Evolutionary conservation across 2,329 filamentous ascomycete species (phyloP).

Genomic region (Alternaria panax): DNA sequence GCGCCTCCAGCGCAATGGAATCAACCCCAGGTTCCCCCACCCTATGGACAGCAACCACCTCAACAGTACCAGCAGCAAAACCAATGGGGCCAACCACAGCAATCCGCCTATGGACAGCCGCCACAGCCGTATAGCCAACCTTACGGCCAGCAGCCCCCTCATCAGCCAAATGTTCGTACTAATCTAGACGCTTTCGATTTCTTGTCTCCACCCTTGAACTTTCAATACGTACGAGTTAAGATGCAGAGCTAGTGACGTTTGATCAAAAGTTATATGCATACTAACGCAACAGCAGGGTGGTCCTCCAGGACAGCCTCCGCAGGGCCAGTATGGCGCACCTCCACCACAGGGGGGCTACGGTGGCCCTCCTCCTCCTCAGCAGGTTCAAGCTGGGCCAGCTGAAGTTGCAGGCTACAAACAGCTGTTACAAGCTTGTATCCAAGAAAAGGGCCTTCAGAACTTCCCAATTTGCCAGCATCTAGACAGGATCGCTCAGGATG

Average conservation of each 20-base stretch:
- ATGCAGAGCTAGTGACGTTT: conserved; percentile 27
- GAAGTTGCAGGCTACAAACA: conserved; percentile 65
- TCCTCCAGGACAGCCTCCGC: conserved; percentile 39
- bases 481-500: conserved; percentile 60
- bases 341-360: conserved; percentile 44
- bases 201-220: background rate
- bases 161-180: conserved; percentile 32
- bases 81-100: conserved; percentile 33
- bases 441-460: conserved; percentile 65
- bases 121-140: conserved; percentile 44
- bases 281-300: conserved; percentile 34
- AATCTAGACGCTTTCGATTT: background rate
- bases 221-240: conserved; percentile 8
- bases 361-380: conserved; percentile 45
- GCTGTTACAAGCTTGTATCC: conserved; percentile 62
- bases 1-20: conserved; percentile 27
- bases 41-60: conserved; percentile 37
- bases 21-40: conserved; percentile 43
- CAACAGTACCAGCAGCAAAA: conserved; percentile 36
- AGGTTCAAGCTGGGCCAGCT: conserved; percentile 55
- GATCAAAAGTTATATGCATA: background rate
- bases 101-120: conserved; percentile 35
- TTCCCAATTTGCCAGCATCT: conserved; percentile 62
- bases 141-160: conserved; percentile 41
- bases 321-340: conserved; percentile 46